Conservation (phyloP, 140 eudicot genomes). For the Ambrosia hybrid region DNA sequence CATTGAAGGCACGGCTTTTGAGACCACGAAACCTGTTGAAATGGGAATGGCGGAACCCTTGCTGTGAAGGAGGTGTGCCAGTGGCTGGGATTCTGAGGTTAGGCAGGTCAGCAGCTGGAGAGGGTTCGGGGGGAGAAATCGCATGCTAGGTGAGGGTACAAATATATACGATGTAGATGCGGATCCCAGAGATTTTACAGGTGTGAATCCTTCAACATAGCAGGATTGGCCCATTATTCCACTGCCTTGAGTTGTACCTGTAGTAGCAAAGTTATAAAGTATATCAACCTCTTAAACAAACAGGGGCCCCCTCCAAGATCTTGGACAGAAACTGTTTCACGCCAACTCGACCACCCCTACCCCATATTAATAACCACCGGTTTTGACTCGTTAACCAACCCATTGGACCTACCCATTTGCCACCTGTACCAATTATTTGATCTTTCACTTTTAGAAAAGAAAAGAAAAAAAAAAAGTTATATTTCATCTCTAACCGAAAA, state of each 20-base stretch:
- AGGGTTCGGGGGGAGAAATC: slow-evolving; percentile 79
- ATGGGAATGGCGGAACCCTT: slow-evolving; percentile 90
- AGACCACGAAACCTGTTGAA: slow-evolving; percentile 82
- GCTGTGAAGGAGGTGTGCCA: slow-evolving; percentile 98
- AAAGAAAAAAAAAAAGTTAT: too few species aligned
- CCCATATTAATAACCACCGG: too few species aligned
- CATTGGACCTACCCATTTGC: too few species aligned
- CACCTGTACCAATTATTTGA: too few species aligned
- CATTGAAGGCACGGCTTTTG: slow-evolving; percentile 88
- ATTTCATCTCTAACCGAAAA: too few species aligned
- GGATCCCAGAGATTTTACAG: slow-evolving; percentile 88
- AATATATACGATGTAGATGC: slow-evolving; percentile 76
- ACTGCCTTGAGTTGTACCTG: slow-evolving; percentile 88
- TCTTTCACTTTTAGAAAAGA: too few species aligned
- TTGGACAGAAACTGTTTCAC: neutral
- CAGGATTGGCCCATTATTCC: slow-evolving; percentile 49
- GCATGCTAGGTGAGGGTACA: slow-evolving; percentile 89
- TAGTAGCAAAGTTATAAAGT: slow-evolving; percentile 14
- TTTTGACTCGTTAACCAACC: too few species aligned
- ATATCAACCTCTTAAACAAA: slow-evolving; percentile 14
- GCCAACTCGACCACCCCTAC: too few species aligned
- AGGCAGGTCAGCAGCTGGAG: slow-evolving; percentile 96
- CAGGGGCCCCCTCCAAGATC: neutral
- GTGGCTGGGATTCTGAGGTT: slow-evolving; percentile 93
- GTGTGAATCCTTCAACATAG: slow-evolving; percentile 92